Conservation (phyloP, 2,329 filamentous ascomycete species). For the Trichoderma aggressivum region DNA sequence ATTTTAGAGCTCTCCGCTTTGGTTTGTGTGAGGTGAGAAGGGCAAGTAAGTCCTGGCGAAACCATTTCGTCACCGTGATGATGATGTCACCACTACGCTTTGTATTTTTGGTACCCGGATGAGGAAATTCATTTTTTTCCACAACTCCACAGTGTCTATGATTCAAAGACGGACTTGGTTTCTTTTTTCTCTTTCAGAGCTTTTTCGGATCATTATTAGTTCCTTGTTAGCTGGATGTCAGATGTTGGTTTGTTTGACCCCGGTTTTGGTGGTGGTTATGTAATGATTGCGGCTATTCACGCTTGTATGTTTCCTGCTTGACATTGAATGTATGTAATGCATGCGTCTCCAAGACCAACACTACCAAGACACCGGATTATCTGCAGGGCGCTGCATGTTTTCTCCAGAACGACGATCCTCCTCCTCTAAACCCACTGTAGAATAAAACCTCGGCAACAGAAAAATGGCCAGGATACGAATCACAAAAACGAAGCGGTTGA, state of each 20-base stretch:
- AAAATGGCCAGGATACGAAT: neutral
- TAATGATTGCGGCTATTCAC: neutral
- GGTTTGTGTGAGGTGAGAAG: neutral
- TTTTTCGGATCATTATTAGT: neutral
- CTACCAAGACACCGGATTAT: neutral
- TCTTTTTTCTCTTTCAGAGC: neutral
- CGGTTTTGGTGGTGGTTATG: neutral
- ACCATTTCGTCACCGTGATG: slow-evolving; percentile 16
- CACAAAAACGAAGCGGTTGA: neutral
- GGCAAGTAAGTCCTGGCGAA: neutral
- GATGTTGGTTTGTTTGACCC: neutral
- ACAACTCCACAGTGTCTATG: neutral
- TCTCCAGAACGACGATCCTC: neutral
- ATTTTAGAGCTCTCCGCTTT: neutral
- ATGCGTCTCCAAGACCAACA: neutral
- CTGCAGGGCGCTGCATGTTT: neutral
- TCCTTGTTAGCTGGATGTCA: neutral
- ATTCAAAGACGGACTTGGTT: neutral
- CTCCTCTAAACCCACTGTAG: neutral
- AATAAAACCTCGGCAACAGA: neutral
- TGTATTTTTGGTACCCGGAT: neutral
- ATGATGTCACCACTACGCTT: slow-evolving; percentile 19
- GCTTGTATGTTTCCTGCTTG: neutral
- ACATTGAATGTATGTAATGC: slow-evolving; percentile 1
- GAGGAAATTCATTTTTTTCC: slow-evolving; percentile 16